Evolutionary conservation across 192 early-diverging fungal species (phyloP), one percentile per base, ranked within the genome.

Genomic region (Gorgonomyces haynaldii): DNA sequence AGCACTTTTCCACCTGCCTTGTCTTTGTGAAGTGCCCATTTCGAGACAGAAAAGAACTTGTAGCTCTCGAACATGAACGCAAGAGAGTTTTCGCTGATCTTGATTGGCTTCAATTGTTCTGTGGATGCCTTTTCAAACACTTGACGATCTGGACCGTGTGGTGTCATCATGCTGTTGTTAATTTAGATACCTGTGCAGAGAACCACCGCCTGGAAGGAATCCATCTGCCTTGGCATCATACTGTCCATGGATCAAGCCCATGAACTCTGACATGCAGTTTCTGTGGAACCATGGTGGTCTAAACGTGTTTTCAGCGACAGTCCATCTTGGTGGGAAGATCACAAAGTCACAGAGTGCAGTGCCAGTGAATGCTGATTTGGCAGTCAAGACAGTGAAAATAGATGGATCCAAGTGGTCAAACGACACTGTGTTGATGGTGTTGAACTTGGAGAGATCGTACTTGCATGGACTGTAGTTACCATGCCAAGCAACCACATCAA

Each of bases 221-320:
- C 86, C 89, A 31, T 79, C 84, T 32, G 78, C 76, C 55, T 97
- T 97, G 50, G 84, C 94, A 64, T 97, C 94, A 57, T 97, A 97
- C 8, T 71, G 70, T 39, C 94, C 94, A 17, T 63, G 61, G 52
- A 97, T 94, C 39, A 97, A 66, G 13, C 94, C 94, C 91, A 97
- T 93, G 67, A 94, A 97, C 69, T 97, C 94, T 45, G 86, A 81
- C 89, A 93, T 93, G 65, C 71, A 89, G 73, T 97, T 97, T 38
- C 94, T 86, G 66, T 97, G 94, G 67, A 86, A 95, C 61, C 87
- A 97, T 29, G 94, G 94, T 37, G 91, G 93, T 16, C 92, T 77
- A 77, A 86, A 85, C 16, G 93, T 97, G 64, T 85, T 57, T 60
- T 88, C 82, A 49, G 84, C 85, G 17, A 94, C 91, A 45, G 84